Conservation (phyloP, 2,329 filamentous ascomycete genomes). For the Grosmannia clavigera region DNA sequence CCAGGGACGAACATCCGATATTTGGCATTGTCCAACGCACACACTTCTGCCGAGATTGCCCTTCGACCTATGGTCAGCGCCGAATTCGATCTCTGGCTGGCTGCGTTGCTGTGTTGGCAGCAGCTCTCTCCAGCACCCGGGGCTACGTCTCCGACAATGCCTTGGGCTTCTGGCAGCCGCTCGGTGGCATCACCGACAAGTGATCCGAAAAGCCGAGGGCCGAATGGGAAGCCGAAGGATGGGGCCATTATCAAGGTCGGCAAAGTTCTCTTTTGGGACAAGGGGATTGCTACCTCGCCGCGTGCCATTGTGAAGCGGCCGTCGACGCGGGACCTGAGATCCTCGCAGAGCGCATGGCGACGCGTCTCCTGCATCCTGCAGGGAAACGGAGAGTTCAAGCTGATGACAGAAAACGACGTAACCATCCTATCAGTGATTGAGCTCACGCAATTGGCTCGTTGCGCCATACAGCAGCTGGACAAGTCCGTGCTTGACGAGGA, state of each 20-base stretch:
- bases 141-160: slow-evolving; percentile 22
- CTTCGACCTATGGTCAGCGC: slow-evolving; percentile 51
- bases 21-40: slow-evolving; percentile 41
- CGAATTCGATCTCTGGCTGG: slow-evolving; percentile 69
- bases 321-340: slow-evolving; percentile 43
- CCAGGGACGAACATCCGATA: slow-evolving; percentile 32
- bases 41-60: slow-evolving; percentile 46
- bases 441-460: slow-evolving; percentile 76
- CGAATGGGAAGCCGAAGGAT: slow-evolving; percentile 43
- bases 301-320: slow-evolving; percentile 43
- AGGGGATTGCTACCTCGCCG: slow-evolving; percentile 45
- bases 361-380: slow-evolving; percentile 85
- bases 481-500: slow-evolving; percentile 84
- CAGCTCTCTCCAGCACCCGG: slow-evolving; percentile 45
- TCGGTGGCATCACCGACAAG: slow-evolving; percentile 24
- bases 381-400: slow-evolving; percentile 87
- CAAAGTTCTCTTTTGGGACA: slow-evolving; percentile 85
- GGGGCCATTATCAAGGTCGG: slow-evolving; percentile 89
- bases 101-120: slow-evolving; percentile 71
- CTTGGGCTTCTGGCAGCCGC: slow-evolving; percentile 21
- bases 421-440: slow-evolving; percentile 73
- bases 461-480: slow-evolving; percentile 82
- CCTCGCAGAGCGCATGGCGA: slow-evolving; percentile 57
- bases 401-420: slow-evolving; percentile 77
- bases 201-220: slow-evolving; percentile 26